Evolutionary conservation across 2,329 filamentous ascomycete genomes (phyloP), one percentile per base, ranked within the genome.

Genomic region (Phialophora macrospora): DNA sequence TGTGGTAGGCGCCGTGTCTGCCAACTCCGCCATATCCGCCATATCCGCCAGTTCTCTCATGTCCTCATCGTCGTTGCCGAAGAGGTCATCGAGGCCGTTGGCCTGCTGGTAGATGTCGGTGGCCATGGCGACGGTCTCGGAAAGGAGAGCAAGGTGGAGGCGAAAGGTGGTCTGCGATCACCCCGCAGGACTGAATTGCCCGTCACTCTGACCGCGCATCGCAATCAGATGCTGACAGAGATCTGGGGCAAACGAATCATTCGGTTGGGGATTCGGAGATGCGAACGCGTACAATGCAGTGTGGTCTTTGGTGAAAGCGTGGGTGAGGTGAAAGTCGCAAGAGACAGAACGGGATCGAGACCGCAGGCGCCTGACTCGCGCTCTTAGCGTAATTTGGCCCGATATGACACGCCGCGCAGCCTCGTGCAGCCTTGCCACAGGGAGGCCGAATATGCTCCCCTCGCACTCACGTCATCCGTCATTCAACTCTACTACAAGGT

Each of bases 61-160:
- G 38, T 57, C 55, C 22, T 57, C 60, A 26, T 60, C 58, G 34
- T 60, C 60, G 46, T 71, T 65, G 14, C 58, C 70, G 46, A 72
- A 72, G 22, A 72, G 66, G 51, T 60, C 65, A 38, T 70, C 70
- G 57, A 72, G 67, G 64, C 63, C 69, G n/a, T 69, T 64, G 30
- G 67, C 67, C 41, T 70, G 64, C 52, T 70, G 69, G 46, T 70
- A 70, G 8, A 66, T 24, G 48, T 69, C 64, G 38, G 67, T 67
- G 14, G 62, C 59, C 65, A 66, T 70, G 38, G 60, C 64, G 51
- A 3, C 12, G 17, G 49, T 22, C 12, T 20, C 24, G 24, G 8
- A n/a, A 28, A 22, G 32, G 48, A n/a, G 59, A 56, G 55, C 58
- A 30, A 63, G 46, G 34, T 49, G 26, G 22, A 59, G 48, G 30